Evolutionary conservation across 164 flowering plant genomes (phyloP), one percentile per base, ranked within the genome.

Genomic region (Taxillus chinensis): DNA sequence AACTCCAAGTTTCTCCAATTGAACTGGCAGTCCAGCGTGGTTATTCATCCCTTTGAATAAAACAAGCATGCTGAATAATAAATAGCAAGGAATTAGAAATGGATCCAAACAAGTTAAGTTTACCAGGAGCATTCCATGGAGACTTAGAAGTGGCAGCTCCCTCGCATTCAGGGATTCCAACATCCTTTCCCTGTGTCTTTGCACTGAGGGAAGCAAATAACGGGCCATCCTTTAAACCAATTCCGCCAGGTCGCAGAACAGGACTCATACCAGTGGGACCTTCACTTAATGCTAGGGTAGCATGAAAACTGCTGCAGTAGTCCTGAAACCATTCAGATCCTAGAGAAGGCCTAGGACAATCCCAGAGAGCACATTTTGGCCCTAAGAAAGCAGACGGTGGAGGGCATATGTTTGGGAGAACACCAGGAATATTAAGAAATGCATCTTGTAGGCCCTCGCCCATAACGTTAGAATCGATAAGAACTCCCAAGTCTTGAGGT

Each of bases 81-180:
- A 27, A 27, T 27, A 27, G 27, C 27, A 27, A 27, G 27, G 27
- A 27, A 27, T 27, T 27, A 27, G 27, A 27, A 27, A 27, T 27
- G 57, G 62, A 16, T 11, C 52, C 10, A 7, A 12, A 49, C 4
- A 5, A 9, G 7, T 37, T 3, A 52, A 65, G 61, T 78, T 76
- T 67, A 89, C 99, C 99, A 69, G 96, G 88, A 61, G 99, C 99
- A 80, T 95, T 95, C 99, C 98, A 95, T 66, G 99, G 99, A 62
- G 96, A 91, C 68, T 95, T 89, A 48, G 96, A 74, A 66, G 96
- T 95, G 41, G 98, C 99, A 69, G 98, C 99, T 45, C 99, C 99
- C 68, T 89, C 99, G 71, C 99, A 95, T 67, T 85, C 96, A 13
- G 99, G 99, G 62, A 95, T 82, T 14, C 98, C 99, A 67, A 92